These are phyloP conservation scores for Dothideomycetes sp. DNA, from an alignment of 2,329 filamentous ascomycete genomes.

Conservation along the genomic window DNA sequence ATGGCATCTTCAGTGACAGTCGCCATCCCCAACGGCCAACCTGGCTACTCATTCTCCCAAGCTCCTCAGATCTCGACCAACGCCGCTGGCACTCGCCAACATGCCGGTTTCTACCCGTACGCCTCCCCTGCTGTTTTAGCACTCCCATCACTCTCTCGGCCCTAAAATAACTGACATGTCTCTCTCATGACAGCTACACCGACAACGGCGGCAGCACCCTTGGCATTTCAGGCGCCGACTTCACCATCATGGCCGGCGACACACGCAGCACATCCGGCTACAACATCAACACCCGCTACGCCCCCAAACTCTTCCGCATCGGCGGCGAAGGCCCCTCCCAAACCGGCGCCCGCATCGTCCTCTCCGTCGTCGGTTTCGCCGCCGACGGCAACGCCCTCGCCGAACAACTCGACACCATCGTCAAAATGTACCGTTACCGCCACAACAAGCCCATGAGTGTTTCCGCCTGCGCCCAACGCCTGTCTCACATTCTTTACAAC, in stretches of 20 bases:
- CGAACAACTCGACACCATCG: slow-evolving; percentile 85
- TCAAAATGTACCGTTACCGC: slow-evolving; percentile 98
- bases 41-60: slow-evolving; percentile 52
- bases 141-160: slow-evolving; percentile 4
- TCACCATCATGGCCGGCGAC: slow-evolving; percentile 94
- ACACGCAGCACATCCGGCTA: slow-evolving; percentile 93
- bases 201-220: slow-evolving; percentile 97
- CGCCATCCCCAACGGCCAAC: slow-evolving; percentile 17
- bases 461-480: slow-evolving; percentile 84
- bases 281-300: slow-evolving; percentile 96
- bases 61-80: slow-evolving; percentile 33
- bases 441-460: slow-evolving; percentile 95
- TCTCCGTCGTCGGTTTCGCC: slow-evolving; percentile 92
- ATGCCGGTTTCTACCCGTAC: slow-evolving; percentile 81
- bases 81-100: slow-evolving; percentile 50
- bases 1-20: slow-evolving; percentile 12
- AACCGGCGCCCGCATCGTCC: slow-evolving; percentile 73
- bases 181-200: slow-evolving; percentile 58
- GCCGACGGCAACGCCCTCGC: slow-evolving; percentile 90
- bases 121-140: slow-evolving; percentile 23
- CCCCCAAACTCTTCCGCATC: slow-evolving; percentile 95
- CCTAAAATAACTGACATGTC: too few species aligned
- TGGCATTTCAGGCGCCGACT: slow-evolving; percentile 86
- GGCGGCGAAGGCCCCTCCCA: slow-evolving; percentile 82
- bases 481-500: slow-evolving; percentile 90